Conservation (phyloP, 2,329 filamentous ascomycete species). For the Berkeleyomyces basicola region DNA sequence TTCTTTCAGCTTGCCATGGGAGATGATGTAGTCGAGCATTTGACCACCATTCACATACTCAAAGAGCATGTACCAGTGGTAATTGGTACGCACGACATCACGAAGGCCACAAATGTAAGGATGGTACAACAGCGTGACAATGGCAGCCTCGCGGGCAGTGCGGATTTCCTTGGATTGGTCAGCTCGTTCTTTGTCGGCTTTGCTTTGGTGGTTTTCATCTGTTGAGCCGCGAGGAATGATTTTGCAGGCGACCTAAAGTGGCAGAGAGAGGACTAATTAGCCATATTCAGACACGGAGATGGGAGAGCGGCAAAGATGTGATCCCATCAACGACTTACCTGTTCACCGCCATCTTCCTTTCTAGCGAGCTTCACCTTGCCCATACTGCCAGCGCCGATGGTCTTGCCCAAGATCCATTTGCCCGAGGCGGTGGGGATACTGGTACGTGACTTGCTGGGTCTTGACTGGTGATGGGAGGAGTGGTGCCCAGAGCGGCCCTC, state of each 20-base stretch:
- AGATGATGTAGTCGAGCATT: constrained; percentile 99
- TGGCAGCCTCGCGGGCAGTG: constrained; percentile 87
- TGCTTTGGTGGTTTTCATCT: constrained; percentile 61
- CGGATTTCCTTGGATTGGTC: constrained; percentile 94
- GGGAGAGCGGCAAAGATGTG: not conserved
- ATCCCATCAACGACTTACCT: constrained; percentile 37
- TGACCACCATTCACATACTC: constrained; percentile 98
- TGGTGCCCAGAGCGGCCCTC: constrained; percentile 8
- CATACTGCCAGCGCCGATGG: constrained; percentile 95
- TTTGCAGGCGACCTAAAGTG: constrained; percentile 71
- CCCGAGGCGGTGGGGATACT: constrained; percentile 82
- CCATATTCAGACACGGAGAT: not conserved
- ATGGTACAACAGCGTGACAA: constrained; percentile 84
- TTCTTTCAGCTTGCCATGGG: constrained; percentile 90
- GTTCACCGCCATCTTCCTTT: constrained; percentile 76
- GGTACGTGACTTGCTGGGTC: constrained; percentile 47
- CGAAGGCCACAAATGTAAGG: constrained; percentile 92
- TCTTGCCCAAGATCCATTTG: constrained; percentile 91
- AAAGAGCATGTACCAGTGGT: constrained; percentile 99
- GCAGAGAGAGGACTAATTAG: not conserved
- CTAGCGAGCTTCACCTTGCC: constrained; percentile 94
- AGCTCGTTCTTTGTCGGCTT: constrained; percentile 66
- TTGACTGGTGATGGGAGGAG: constrained; percentile 16
- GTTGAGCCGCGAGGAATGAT: constrained; percentile 84
- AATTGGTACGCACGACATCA: constrained; percentile 87